Conservation (phyloP, 345 rosid species). For the Noccaea bulbosa region DNA sequence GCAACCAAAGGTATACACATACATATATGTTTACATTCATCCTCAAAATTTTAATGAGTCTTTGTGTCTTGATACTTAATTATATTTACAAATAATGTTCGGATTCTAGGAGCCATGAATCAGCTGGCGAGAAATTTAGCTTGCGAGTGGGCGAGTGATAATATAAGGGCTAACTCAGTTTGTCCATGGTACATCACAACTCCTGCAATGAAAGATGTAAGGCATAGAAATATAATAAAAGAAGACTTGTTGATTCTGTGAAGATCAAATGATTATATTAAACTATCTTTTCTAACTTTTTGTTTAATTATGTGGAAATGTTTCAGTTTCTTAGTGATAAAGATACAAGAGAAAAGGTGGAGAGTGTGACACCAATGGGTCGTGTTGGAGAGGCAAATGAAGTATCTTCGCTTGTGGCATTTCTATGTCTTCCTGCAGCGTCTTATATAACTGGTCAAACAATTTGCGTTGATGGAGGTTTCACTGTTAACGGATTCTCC, state of each 20-base stretch:
- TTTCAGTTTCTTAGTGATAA: constrained; percentile 55
- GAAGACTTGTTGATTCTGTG: not conserved
- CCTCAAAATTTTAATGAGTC: not conserved
- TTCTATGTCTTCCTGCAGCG: too few relatives aligned
- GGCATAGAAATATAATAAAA: not conserved
- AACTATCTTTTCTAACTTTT: not conserved
- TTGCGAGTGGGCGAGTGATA: constrained; percentile 42
- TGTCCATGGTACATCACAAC: constrained; percentile 36
- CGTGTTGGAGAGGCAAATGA: constrained; percentile 76
- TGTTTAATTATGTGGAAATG: constrained; percentile 5
- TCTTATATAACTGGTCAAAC: too few relatives aligned
- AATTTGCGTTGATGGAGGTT: too few relatives aligned
- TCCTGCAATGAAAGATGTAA: constrained; percentile 14
- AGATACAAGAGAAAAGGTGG: constrained; percentile 44
- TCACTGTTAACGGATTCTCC: too few relatives aligned
- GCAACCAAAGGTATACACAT: constrained; percentile 37
- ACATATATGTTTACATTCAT: constrained; percentile 4
- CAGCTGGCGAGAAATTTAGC: constrained; percentile 40
- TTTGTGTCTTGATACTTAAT: not conserved
- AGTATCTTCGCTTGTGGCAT: constrained; percentile 37
- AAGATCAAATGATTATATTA: too few relatives aligned
- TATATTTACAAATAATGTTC: not conserved
- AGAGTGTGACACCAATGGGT: constrained; percentile 60
- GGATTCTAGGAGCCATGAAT: constrained; percentile 34
- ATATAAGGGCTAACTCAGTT: constrained; percentile 37